Percentiles rank a stretch among this genome's conserved stretches.
phyloP scores from a whole-genome alignment of 2,329 filamentous ascomycete genomes.

The Cladorrhinum sp. region DNA sequence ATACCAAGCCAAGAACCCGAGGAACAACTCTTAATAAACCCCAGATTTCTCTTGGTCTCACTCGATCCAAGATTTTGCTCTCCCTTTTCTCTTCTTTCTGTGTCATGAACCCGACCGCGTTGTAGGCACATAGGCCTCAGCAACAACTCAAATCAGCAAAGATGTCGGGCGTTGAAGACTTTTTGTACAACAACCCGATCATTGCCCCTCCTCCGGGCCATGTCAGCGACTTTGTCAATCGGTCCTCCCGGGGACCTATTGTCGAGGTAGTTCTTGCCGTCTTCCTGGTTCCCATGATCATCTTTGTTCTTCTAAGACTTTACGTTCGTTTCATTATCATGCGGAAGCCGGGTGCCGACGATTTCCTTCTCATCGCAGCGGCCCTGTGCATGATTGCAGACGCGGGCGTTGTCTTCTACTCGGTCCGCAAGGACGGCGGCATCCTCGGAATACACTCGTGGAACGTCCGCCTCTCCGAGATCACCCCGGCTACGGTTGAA shows the following conservation, averaged over 20 bases:
- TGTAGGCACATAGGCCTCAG: too few relatives aligned
- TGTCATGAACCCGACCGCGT: too few relatives aligned
- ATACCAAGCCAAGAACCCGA: too few relatives aligned
- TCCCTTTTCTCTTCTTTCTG: too few relatives aligned
- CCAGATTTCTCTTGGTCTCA: too few relatives aligned
- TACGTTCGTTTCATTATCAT: neutral
- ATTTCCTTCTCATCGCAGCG: neutral
- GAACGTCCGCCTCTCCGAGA: neutral
- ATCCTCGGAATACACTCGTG: neutral
- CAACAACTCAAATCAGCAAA: too few relatives aligned
- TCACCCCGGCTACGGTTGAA: neutral
- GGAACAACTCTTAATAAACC: too few relatives aligned
- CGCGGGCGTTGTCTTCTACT: neutral
- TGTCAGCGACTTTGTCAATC: neutral
- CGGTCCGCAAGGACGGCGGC: neutral
- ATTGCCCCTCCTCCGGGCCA: neutral
- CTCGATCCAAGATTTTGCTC: too few relatives aligned
- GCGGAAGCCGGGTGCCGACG: neutral
- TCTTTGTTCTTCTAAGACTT: neutral
- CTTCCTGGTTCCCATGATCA: too few relatives aligned
- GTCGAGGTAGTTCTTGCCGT: neutral
- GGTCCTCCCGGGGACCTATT: neutral
- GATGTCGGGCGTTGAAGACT: too few relatives aligned
- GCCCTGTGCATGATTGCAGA: neutral
- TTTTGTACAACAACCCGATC: too few relatives aligned